Evolutionary conservation across 148 eudicot species (phyloP), one percentile per base, ranked within the genome.

Genomic region (Nepenthes gracilis): DNA sequence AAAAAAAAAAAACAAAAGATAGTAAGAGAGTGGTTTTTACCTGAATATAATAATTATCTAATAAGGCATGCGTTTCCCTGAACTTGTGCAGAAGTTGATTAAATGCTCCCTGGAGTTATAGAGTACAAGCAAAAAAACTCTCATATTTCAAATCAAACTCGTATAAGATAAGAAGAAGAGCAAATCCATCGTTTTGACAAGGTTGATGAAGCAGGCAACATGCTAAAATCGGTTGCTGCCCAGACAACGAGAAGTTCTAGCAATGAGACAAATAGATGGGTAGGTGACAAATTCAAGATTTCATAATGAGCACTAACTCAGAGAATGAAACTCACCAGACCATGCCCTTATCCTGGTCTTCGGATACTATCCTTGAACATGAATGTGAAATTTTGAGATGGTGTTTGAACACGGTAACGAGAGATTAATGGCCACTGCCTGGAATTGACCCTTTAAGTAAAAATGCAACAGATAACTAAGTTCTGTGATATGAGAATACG

Each of bases 301-400:
- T 2, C 8, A 8, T 10, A 55, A 55, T 8, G 35, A 33, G 53
- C 2, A n/a, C n/a, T 12, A 49, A n/a, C 2, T 12, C 12, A 49
- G 53, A 10, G 12, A 2, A 49, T 45, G 34, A 45, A 66, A 12
- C 64, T 33, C 53, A 86, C 97, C 88, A 74, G 14, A 90, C 67
- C 57, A 90, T 90, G 23, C 94, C 97, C 33, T 72, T 74, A 69
- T 90, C 97, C 23, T 76, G 57, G 49, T 63, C 65, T 10, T 64
- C 84, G 1, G 83, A 60, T 9, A 67, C 82, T 33, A 77, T 23
- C 90, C 61, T 86, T 81, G 56, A 75, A 90, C 1, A 90, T 13
- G 72, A 73, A 66, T 86, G 94, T 1, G 84, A 82, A 81, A 90
- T 90, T 58, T 90, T 94, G 15, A 83, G 92, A 83, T 67, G 85